Percentiles rank a stretch among this genome's conserved stretches.
Conservation (phyloP, 495 filamentous ascomycete species). For the Pseudevernia furfuracea region DNA sequence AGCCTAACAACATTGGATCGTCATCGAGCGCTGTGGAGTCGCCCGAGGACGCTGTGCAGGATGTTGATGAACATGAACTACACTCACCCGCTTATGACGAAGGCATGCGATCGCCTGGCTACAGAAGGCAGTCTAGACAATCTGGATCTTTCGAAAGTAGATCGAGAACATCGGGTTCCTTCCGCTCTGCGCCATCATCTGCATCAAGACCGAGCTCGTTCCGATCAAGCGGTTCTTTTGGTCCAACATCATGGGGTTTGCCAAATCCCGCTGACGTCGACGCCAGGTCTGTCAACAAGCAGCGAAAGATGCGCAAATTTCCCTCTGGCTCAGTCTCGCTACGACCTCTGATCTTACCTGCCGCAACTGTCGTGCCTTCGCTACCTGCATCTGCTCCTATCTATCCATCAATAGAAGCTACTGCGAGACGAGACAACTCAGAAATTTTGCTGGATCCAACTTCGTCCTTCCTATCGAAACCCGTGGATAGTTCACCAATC, state of each 20-base stretch:
- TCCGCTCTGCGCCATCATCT: slow-evolving; percentile 27
- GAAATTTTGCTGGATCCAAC: slow-evolving; percentile 22
- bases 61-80: background rate
- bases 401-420: slow-evolving; percentile 16
- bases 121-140: slow-evolving; percentile 3
- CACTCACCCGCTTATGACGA: background rate
- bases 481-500: slow-evolving; percentile 16
- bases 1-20: slow-evolving; percentile 11
- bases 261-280: slow-evolving; percentile 21
- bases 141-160: slow-evolving; percentile 11
- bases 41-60: slow-evolving; percentile 7
- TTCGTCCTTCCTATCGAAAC: slow-evolving; percentile 21
- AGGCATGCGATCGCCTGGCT: slow-evolving; percentile 14
- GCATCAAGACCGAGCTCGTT: slow-evolving; percentile 25
- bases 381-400: slow-evolving; percentile 28
- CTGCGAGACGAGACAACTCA: slow-evolving; percentile 16
- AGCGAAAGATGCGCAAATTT: slow-evolving; percentile 35
- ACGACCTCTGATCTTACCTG: slow-evolving; percentile 34
- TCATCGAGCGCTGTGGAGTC: slow-evolving; percentile 18
- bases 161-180: slow-evolving; percentile 22
- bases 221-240: slow-evolving; percentile 24
- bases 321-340: slow-evolving; percentile 32
- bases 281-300: slow-evolving; percentile 17
- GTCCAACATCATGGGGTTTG: slow-evolving; percentile 15
- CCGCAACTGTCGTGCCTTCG: slow-evolving; percentile 18